Percentiles rank a stretch among this genome's conserved stretches.
Conservation (phyloP, 305 asterid genomes). For the Galium porrigens region DNA sequence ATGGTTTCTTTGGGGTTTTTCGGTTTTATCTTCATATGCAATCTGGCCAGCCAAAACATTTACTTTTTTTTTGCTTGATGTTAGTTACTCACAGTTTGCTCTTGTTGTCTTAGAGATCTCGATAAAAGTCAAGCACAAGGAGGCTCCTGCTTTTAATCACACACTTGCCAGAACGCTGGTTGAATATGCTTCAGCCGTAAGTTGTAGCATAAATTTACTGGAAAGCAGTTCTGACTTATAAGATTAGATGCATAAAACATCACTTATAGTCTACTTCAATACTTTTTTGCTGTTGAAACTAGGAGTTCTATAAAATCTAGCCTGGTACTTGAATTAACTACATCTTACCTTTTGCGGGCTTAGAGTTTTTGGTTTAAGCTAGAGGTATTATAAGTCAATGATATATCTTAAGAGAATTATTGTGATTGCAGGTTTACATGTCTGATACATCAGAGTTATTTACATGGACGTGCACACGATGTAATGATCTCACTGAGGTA, state of each 20-base stretch:
- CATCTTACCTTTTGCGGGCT: neutral
- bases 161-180: slow-evolving; percentile 69
- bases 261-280: neutral
- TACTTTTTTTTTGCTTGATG: neutral
- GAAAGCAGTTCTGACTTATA: neutral
- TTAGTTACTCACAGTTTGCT: neutral
- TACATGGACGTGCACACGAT: slow-evolving; percentile 94
- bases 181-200: slow-evolving; percentile 93
- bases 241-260: neutral
- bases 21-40: neutral
- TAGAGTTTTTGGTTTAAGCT: neutral
- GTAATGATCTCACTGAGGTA: slow-evolving; percentile 71
- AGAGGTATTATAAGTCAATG: neutral
- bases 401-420: slow-evolving; percentile 5
- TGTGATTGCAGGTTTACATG: slow-evolving; percentile 57
- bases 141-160: slow-evolving; percentile 44
- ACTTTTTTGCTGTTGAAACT: neutral
- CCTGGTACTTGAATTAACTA: neutral
- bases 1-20: neutral
- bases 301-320: neutral
- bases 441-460: slow-evolving; percentile 73
- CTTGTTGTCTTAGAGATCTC: slow-evolving; percentile 40
- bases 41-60: neutral
- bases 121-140: slow-evolving; percentile 35
- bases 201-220: slow-evolving; percentile 15